These are phyloP conservation scores for Fraxinus platypoda DNA, from an alignment of 305 asterid species.

Conservation along the genomic window DNA sequence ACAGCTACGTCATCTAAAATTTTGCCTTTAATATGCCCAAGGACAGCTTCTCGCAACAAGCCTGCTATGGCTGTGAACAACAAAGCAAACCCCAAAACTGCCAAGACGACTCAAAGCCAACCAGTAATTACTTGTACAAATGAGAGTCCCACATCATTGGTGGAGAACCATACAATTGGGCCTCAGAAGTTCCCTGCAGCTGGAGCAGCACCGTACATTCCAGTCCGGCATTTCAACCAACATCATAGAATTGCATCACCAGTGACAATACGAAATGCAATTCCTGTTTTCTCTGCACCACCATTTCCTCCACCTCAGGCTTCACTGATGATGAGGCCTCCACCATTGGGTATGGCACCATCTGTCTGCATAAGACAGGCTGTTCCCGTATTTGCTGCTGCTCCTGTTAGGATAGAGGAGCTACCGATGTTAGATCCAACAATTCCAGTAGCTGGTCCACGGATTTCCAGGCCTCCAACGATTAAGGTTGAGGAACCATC, in stretches of 20 bases:
- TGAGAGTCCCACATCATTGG: constrained; percentile 25
- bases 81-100: constrained; percentile 14
- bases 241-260: constrained; percentile 77
- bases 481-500: constrained; percentile 1
- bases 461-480: neutral
- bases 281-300: constrained; percentile 91
- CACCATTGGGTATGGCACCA: constrained; percentile 52
- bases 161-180: constrained; percentile 30
- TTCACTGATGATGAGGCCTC: constrained; percentile 53
- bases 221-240: constrained; percentile 64
- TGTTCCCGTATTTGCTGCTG: constrained; percentile 56
- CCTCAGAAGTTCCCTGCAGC: constrained; percentile 75
- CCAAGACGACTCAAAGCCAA: constrained; percentile 33
- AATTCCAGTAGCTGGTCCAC: constrained; percentile 16
- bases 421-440: constrained; percentile 28
- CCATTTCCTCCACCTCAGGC: constrained; percentile 60
- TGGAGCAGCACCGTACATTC: constrained; percentile 92
- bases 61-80: constrained; percentile 28
- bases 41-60: constrained; percentile 32
- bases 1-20: constrained; percentile 41
- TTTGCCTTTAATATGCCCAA: constrained; percentile 49
- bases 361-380: constrained; percentile 68
- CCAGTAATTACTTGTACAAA: constrained; percentile 22
- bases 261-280: constrained; percentile 69
- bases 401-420: constrained; percentile 52